Evolutionary conservation across 495 filamentous ascomycete species (phyloP).

Genomic region (Lophiotrema nucula): DNA sequence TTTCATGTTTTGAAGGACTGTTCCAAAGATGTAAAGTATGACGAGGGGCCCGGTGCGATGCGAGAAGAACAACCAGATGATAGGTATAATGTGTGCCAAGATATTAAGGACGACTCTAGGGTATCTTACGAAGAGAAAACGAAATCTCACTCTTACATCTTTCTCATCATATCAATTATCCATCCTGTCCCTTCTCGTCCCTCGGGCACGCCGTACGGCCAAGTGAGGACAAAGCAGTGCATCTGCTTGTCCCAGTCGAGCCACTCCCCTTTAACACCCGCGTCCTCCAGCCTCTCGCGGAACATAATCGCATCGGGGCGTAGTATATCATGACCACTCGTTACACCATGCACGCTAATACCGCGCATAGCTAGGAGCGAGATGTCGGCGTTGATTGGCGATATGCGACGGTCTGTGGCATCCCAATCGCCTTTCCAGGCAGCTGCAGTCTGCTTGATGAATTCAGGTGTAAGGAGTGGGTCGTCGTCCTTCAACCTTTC

Average conservation of each 20-base stretch:
- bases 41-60: no score
- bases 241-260: slow-evolving; percentile 50
- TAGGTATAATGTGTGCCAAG: no score
- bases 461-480: slow-evolving; percentile 40
- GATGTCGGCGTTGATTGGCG: slow-evolving; percentile 40
- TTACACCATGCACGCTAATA: slow-evolving; percentile 43
- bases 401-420: slow-evolving; percentile 34
- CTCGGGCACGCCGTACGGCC: slow-evolving; percentile 40
- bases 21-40: no score
- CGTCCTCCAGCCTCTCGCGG: slow-evolving; percentile 36
- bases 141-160: background rate
- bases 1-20: no score
- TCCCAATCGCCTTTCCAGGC: slow-evolving; percentile 40
- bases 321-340: slow-evolving; percentile 43
- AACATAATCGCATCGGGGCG: slow-evolving; percentile 43
- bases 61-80: no score
- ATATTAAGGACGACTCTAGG: no score
- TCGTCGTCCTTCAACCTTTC: slow-evolving; percentile 36
- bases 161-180: slow-evolving; percentile 40
- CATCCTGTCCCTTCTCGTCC: slow-evolving; percentile 41
- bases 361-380: slow-evolving; percentile 24
- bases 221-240: slow-evolving; percentile 48
- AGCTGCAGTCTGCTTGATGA: slow-evolving; percentile 38
- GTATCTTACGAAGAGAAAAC: background rate
- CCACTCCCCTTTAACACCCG: slow-evolving; percentile 43